Evolutionary conservation across 208 protist genomes (phyloP).

Genomic region (Acanthamoeba divionensis): DNA sequence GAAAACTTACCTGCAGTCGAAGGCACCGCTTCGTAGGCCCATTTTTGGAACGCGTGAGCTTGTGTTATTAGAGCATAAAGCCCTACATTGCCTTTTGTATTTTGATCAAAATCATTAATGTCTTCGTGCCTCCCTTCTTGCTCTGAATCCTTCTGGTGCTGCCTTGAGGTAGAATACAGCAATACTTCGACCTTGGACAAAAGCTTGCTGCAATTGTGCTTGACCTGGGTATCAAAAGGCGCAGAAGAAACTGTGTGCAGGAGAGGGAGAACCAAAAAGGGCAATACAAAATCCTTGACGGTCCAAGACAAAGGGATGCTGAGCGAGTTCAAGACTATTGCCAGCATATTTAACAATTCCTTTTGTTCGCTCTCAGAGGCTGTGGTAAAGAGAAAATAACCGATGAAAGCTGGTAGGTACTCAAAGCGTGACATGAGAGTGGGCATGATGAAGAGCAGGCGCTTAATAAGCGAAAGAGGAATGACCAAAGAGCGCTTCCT

Average conservation of each 20-base stretch:
- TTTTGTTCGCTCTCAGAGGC: not conserved
- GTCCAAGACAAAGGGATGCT: not conserved
- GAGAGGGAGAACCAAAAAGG: not conserved
- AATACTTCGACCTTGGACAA: not conserved
- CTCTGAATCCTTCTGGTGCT: not conserved
- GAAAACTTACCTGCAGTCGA: too few relatives aligned
- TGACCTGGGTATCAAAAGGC: not conserved
- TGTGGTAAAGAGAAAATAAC: not conserved
- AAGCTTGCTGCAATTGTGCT: not conserved
- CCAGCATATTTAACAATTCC: not conserved
- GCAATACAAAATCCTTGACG: constrained; percentile 3
- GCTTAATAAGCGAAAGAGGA: not conserved
- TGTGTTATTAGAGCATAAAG: too few relatives aligned
- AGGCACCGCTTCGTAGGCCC: too few relatives aligned
- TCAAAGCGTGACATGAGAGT: not conserved
- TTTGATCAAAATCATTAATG: too few relatives aligned
- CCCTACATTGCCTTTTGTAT: too few relatives aligned
- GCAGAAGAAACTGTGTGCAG: not conserved
- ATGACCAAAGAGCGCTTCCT: too few relatives aligned
- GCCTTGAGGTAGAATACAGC: not conserved
- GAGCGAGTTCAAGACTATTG: not conserved
- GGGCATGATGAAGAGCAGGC: not conserved
- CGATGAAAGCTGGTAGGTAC: not conserved
- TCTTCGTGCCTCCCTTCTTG: not conserved
- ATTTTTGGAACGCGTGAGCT: too few relatives aligned